phyloP scores from a whole-genome alignment of 2,329 filamentous ascomycete species.

The Canariomyces notabilis region DNA sequence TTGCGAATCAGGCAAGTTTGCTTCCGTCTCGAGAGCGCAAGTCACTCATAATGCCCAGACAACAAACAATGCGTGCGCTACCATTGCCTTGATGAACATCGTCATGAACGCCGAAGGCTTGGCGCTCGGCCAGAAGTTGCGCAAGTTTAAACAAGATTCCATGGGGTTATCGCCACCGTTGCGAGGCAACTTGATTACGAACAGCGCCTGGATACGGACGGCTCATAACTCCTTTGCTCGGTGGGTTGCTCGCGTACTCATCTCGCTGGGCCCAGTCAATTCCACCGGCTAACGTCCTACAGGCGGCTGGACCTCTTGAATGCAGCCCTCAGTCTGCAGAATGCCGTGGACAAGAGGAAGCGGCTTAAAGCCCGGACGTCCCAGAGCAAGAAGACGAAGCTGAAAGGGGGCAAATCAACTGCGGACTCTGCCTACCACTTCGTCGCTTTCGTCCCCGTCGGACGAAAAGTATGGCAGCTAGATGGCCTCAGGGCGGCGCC shows the following conservation, averaged over 20 bases:
- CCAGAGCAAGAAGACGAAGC: not conserved
- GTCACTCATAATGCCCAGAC: slow-evolving; percentile 47
- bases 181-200: slow-evolving; percentile 69
- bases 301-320: slow-evolving; percentile 72
- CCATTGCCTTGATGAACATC: slow-evolving; percentile 89
- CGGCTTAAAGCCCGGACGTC: slow-evolving; percentile 5
- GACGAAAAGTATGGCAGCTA: slow-evolving; percentile 77
- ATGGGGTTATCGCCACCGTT: slow-evolving; percentile 62
- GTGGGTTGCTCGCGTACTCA: slow-evolving; percentile 33
- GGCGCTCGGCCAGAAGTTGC: slow-evolving; percentile 64
- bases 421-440: slow-evolving; percentile 71
- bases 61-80: slow-evolving; percentile 79
- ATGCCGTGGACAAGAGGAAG: slow-evolving; percentile 44
- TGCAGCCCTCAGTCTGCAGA: slow-evolving; percentile 60
- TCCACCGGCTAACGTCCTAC: slow-evolving; percentile 6
- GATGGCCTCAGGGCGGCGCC: slow-evolving; percentile 77
- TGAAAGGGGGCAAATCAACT: slow-evolving; percentile 32
- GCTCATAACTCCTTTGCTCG: slow-evolving; percentile 86
- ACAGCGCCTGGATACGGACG: slow-evolving; percentile 69
- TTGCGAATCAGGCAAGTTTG: slow-evolving; percentile 73
- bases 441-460: slow-evolving; percentile 76
- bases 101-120: slow-evolving; percentile 73
- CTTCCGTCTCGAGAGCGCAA: not conserved
- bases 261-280: not conserved
- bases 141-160: slow-evolving; percentile 69